Evolutionary conservation across 371 early-diverging fungal species (phyloP).

Genomic region (Apophysomyces sp.): DNA sequence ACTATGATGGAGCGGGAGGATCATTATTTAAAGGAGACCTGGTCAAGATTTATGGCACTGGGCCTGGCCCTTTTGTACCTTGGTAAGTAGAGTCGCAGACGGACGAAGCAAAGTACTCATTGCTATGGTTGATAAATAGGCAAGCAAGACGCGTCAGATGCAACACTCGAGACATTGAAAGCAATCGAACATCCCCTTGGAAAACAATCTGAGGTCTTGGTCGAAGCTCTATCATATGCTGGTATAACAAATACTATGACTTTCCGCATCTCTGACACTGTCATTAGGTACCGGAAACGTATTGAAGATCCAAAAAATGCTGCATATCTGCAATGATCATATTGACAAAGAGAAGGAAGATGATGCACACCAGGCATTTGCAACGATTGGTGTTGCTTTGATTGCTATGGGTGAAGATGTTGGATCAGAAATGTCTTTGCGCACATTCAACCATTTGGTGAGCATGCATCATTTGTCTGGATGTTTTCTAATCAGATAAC

Average conservation of each 20-base stretch:
- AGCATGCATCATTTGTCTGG: constrained; percentile 65
- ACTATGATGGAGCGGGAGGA: constrained; percentile 96
- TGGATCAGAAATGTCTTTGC: constrained; percentile 94
- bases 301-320: constrained; percentile 93
- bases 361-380: constrained; percentile 87
- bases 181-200: constrained; percentile 91
- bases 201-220: constrained; percentile 84
- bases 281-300: constrained; percentile 86
- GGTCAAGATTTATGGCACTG: constrained; percentile 88
- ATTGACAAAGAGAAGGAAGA: constrained; percentile 83
- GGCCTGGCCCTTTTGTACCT: constrained; percentile 90
- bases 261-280: background rate
- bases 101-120: background rate
- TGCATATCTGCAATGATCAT: constrained; percentile 94
- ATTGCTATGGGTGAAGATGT: constrained; percentile 97
- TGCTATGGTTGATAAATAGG: constrained; percentile 42
- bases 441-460: constrained; percentile 93
- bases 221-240: constrained; percentile 89
- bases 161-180: constrained; percentile 92
- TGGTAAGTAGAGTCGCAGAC: constrained; percentile 23
- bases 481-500: constrained; percentile 28
- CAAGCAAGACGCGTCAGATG: constrained; percentile 87
- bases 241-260: constrained; percentile 43
- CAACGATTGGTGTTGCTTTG: constrained; percentile 94
- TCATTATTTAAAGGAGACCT: constrained; percentile 77